A percentile compares a stretch with the other conserved stretches of the same genome.
Conservation (phyloP, 2,329 filamentous ascomycete genomes). For the Xylariaceae sp. region DNA sequence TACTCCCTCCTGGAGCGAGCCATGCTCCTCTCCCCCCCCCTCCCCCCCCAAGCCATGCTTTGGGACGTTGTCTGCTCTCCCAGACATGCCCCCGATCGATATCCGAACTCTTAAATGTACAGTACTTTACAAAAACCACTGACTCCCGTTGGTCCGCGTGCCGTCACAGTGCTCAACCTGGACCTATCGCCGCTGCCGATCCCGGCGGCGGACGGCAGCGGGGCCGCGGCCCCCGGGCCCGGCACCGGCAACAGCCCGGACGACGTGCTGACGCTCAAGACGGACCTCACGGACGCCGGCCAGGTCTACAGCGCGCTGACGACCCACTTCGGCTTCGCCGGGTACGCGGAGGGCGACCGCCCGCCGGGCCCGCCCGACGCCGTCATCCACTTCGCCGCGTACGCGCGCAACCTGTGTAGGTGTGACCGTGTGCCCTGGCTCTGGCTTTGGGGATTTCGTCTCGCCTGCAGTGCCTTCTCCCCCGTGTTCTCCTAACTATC, state of each 20-base stretch:
- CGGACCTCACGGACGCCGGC: conserved; percentile 28
- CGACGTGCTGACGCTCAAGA: conserved; percentile 26
- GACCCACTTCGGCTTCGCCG: conserved; percentile 40
- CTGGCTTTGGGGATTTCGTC: too few relatives aligned
- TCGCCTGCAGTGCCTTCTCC: too few relatives aligned
- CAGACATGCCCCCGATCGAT: too few relatives aligned
- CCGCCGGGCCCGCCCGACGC: conserved; percentile 44
- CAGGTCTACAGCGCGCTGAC: conserved; percentile 31
- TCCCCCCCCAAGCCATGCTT: too few relatives aligned
- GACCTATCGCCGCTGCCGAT: conserved; percentile 24
- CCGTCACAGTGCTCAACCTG: conserved; percentile 28
- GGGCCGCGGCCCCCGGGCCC: conserved; percentile 8
- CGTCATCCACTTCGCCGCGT: conserved; percentile 55
- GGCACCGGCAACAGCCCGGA: conserved; percentile 1
- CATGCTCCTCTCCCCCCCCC: too few relatives aligned
- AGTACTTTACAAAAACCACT: too few relatives aligned
- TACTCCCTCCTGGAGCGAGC: too few relatives aligned
- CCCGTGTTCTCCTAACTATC: too few relatives aligned
- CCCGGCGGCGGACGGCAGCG: conserved; percentile 6
- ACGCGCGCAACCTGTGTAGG: conserved; percentile 52
- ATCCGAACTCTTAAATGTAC: too few relatives aligned
- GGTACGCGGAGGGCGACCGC: conserved; percentile 16
- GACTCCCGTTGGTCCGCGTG: too few relatives aligned
- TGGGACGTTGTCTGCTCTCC: too few relatives aligned
- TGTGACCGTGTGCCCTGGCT: too few relatives aligned